Conservation (phyloP, 1,139 yeast species). For the Meyerozyma guilliermondii region DNA sequence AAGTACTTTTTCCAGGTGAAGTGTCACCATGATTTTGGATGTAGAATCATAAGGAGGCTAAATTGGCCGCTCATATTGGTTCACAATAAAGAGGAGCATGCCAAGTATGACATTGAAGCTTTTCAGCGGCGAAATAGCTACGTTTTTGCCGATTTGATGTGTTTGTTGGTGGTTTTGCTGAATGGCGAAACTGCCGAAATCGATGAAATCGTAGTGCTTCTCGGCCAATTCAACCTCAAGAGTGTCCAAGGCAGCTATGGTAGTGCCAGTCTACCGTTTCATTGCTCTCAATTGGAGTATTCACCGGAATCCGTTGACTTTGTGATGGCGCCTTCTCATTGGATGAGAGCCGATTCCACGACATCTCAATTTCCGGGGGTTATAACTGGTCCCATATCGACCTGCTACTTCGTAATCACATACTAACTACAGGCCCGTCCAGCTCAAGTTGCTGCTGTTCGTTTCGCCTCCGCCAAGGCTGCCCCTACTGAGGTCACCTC, state of each 20-base stretch:
- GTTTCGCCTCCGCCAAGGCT: constrained; percentile 96
- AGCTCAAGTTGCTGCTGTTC: constrained; percentile 55
- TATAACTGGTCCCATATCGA: neutral
- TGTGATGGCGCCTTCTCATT: neutral
- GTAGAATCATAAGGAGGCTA: neutral
- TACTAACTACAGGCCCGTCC: constrained; percentile 64
- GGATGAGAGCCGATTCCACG: constrained; percentile 1
- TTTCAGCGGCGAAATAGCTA: neutral
- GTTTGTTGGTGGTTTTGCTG: neutral
- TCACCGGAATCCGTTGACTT: neutral
- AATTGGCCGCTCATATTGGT: neutral
- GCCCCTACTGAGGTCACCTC: constrained; percentile 99
- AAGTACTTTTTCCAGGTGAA: constrained; percentile 31
- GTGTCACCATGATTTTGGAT: neutral
- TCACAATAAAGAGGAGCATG: neutral
- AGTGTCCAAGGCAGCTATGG: neutral
- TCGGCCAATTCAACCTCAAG: neutral
- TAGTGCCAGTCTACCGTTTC: neutral
- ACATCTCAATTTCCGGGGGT: neutral
- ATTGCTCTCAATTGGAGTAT: neutral
- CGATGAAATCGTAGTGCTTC: neutral
- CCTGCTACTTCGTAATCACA: neutral
- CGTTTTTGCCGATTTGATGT: neutral
- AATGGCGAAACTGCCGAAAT: neutral
- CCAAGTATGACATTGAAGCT: neutral